phyloP scores from a whole-genome alignment of 768 basidiomycete genomes.

The Infundibulicybe gibba region DNA sequence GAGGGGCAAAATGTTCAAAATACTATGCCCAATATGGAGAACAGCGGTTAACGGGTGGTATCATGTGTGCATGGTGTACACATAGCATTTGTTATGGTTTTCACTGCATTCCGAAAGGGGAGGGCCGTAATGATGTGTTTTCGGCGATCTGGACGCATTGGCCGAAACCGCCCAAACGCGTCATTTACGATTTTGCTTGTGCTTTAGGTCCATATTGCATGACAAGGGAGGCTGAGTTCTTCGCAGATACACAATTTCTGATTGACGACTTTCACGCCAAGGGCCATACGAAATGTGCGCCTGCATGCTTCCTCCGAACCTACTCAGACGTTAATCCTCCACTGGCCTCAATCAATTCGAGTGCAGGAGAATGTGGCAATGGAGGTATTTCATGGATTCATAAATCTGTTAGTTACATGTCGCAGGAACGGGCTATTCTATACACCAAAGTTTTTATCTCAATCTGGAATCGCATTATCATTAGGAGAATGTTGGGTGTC shows the following conservation, averaged over 20 bases:
- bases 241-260: conserved; percentile 10
- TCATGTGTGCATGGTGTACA: conserved; percentile 27
- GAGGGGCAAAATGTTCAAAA: conserved; percentile 18
- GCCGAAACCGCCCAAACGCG: conserved; percentile 11
- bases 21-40: conserved; percentile 23
- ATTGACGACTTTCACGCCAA: conserved; percentile 13
- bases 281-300: conserved; percentile 9
- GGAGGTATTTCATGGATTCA: conserved; percentile 6
- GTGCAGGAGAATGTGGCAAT: conserved; percentile 18
- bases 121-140: conserved; percentile 36
- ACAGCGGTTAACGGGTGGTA: conserved; percentile 20
- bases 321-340: conserved; percentile 6
- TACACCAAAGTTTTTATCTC: too few species aligned
- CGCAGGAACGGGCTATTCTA: too few species aligned
- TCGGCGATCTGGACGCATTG: conserved; percentile 31
- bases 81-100: conserved; percentile 29
- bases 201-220: conserved; percentile 15
- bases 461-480: too few species aligned
- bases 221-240: conserved; percentile 10
- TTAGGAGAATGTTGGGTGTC: too few species aligned
- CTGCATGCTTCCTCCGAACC: conserved; percentile 2
- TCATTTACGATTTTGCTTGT: conserved; percentile 15
- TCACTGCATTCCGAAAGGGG: conserved; percentile 28
- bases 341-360: conserved; percentile 10
- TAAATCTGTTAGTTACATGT: too few species aligned